Base-by-base conservation (phyloP, 2,329 filamentous ascomycete genomes). In the Neofusicoccum ribis region DNA sequence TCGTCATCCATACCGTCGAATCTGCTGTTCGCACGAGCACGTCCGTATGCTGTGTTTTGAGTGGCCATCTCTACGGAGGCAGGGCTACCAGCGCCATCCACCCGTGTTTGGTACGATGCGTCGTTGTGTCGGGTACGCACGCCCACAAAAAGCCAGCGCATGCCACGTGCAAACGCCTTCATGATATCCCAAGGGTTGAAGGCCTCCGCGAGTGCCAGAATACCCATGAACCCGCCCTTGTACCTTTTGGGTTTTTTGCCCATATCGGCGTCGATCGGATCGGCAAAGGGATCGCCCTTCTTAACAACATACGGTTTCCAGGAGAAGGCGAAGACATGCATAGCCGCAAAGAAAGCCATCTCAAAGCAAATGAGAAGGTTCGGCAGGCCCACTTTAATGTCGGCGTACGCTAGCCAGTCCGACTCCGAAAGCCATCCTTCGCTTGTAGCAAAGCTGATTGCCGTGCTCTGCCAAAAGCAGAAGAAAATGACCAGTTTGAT, bases 401-500 rank as follows among this genome's bases (percentile, higher is more conserved):
- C 92, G 0, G 89, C 88, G 47, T 89, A 89, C 37, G 87, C 86
- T 12, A 96, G 77, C 39, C 84, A 83, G 1, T 82, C 76, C 49
- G 84, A 89, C 0, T 90, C 76, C 67, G 88, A 85, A 58, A 95
- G 81, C 15, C 88, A 83, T 4, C 90, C 84, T 4, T 84, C 83
- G 76, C 83, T 78, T 17, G 85, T 85, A 20, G 90, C 79, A 66
- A 89, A 82, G 20, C 83, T 87, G 69, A 91, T 88, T 60, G 87
- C 70, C 71, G 84, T 70, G 39, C 68, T 73, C 73, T 97, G 92
- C 92, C 92, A 96, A 77, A 96, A 96, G 41, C 89, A 93, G 70
- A 97, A 84, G 82, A 96, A 96, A 72, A 96, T 92, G 73, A 96
- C 92, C 34, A 96, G 84, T 78, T 96, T 96, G 79, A 97, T 95